Conservation (phyloP, 1,284 basidiomycete genomes). For the Ceratobasidium papillatum region DNA sequence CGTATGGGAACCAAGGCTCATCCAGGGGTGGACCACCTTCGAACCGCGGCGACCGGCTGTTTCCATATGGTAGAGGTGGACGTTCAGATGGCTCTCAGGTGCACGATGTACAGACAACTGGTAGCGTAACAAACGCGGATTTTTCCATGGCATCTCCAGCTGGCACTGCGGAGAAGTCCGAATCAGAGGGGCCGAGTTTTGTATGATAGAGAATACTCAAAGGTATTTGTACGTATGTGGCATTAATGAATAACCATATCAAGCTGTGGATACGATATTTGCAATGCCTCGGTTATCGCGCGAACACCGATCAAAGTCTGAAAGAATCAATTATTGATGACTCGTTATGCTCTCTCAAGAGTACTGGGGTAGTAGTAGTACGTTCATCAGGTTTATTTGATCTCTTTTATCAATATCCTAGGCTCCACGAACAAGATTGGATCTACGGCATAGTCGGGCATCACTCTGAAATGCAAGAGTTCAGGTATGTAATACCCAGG, state of each 20-base stretch:
- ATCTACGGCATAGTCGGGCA: not conserved
- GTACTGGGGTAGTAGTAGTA: too few relatives aligned
- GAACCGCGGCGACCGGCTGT: not conserved
- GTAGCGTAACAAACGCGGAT: not conserved
- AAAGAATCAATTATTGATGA: not conserved
- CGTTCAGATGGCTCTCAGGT: not conserved
- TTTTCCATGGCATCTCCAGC: not conserved
- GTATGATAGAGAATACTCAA: not conserved
- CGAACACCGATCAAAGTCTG: not conserved
- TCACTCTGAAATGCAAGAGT: not conserved
- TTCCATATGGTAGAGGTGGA: not conserved
- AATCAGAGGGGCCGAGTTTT: not conserved
- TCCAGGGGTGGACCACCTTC: not conserved
- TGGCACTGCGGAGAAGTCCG: too few relatives aligned
- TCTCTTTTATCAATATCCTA: too few relatives aligned
- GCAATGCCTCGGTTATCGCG: not conserved
- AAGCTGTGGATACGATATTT: not conserved
- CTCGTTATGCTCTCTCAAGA: too few relatives aligned
- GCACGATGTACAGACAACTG: too few relatives aligned
- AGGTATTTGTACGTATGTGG: not conserved
- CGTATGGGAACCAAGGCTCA: not conserved
- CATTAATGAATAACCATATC: not conserved
- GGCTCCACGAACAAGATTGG: not conserved
- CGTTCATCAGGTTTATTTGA: too few relatives aligned
- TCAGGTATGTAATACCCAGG: too few relatives aligned